phyloP scores from a whole-genome alignment of 768 basidiomycete species.

The Dioszegia hungarica region DNA sequence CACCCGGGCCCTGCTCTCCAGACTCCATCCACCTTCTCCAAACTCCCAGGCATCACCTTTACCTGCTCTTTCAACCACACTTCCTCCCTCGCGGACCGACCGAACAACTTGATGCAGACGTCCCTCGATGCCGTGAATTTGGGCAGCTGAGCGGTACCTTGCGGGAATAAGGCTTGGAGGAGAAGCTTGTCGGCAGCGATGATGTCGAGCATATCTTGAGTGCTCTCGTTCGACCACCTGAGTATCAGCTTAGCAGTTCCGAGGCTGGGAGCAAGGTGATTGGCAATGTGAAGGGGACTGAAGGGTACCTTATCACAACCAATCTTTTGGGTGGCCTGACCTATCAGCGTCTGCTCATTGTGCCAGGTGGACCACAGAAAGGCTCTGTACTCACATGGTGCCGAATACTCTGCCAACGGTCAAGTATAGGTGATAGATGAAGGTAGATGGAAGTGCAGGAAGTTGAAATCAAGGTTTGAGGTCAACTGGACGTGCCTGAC shows the following conservation, averaged over 20 bases:
- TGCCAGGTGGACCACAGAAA: too few species aligned
- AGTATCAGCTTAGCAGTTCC: not conserved
- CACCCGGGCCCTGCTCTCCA: not conserved
- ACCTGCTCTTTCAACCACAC: not conserved
- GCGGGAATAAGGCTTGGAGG: not conserved
- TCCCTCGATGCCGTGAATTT: not conserved
- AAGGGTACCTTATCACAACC: too few species aligned
- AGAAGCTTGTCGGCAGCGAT: not conserved
- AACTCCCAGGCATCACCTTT: not conserved
- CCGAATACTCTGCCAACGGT: too few species aligned
- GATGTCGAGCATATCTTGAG: not conserved
- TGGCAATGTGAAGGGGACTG: not conserved
- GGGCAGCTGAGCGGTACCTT: too few species aligned
- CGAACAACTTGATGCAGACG: not conserved
- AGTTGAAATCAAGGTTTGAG: too few species aligned
- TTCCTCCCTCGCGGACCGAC: not conserved
- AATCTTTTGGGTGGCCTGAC: too few species aligned
- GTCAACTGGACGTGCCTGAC: too few species aligned
- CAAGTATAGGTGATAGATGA: too few species aligned
- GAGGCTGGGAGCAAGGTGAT: too few species aligned
- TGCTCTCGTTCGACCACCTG: not conserved
- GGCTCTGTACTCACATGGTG: too few species aligned
- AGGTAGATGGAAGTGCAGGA: too few species aligned
- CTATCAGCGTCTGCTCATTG: too few species aligned
- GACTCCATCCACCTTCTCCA: not conserved